Base-by-base conservation (phyloP, 352 stramenopile genomes). In the Globisporangium nodosum region DNA sequence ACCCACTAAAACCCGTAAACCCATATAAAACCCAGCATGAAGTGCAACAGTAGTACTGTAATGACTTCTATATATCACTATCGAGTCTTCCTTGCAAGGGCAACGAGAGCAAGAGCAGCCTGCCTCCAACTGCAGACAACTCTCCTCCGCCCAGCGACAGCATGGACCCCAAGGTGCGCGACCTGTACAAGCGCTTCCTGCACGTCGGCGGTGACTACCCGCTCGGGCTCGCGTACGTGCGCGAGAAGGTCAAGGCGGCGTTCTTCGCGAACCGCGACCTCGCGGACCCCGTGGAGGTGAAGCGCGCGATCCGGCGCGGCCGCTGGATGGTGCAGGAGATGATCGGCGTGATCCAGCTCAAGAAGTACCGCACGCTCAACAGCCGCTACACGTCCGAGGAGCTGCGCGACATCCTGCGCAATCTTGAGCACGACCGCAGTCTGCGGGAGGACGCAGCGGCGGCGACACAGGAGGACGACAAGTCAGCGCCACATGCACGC, bases 281-380 rank as follows among this genome's bases (percentile, higher is more conserved):
- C 42, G 63, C 53, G 18, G 78, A 91, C 53, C 66, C 88, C 15
- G 58, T 56, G 20, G 52, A 65, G 40, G 46, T 60, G 39, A 65
- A 65, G 74, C 98, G 52, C 93, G 92, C 93, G n/a, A 88, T 99
- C 40, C 87, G 86, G 49, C 85, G 81, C 48, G 96, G 96, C 15
- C 70, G 96, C 64, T 98, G 92, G 73, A 96, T 97, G 81, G 87
- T 98, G 45, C 72, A 91, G 48, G 96, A 99, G 71, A 96, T 99
- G 79, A 82, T 97, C 51, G 96, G 86, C n/a, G 88, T 98, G 16
- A 98, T 98, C 67, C 87, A 98, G 77, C 75, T 99, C 31, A 98
- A 98, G 65, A 99, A 99, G 67, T 99, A 99, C 70, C 81, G 96
- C 53, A 87, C 92, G 49, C 85, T 99, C 66, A 97, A 97, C 57